phyloP scores from a whole-genome alignment of 768 basidiomycete genomes.

The Psilocybe azurescens region DNA sequence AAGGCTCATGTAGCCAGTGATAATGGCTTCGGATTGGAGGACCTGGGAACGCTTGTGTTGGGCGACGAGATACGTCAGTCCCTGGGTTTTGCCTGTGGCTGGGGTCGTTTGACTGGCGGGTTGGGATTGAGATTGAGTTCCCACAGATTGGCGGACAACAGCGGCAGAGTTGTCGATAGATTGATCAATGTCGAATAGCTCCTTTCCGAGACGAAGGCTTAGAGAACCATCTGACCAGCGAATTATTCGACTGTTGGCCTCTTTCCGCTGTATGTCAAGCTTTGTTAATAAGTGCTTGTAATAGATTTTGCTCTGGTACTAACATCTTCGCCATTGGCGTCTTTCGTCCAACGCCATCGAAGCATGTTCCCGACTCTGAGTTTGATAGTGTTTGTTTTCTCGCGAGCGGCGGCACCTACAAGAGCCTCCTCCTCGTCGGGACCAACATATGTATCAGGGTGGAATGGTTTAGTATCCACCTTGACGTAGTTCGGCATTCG shows the following conservation, averaged over 20 bases:
- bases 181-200: slow-evolving; percentile 90
- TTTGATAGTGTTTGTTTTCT: slow-evolving; percentile 85
- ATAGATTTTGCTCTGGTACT: slow-evolving; percentile 35
- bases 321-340: slow-evolving; percentile 76
- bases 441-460: slow-evolving; percentile 83
- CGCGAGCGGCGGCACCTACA: slow-evolving; percentile 64
- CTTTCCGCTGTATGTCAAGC: slow-evolving; percentile 57
- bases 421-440: slow-evolving; percentile 72
- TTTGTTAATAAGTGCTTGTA: neutral
- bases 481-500: slow-evolving; percentile 94
- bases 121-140: slow-evolving; percentile 42
- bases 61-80: slow-evolving; percentile 87
- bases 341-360: slow-evolving; percentile 93
- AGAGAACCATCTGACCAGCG: slow-evolving; percentile 96
- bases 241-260: slow-evolving; percentile 91
- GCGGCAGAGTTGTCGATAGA: slow-evolving; percentile 79
- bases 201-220: slow-evolving; percentile 90
- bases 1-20: slow-evolving; percentile 84
- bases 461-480: slow-evolving; percentile 89
- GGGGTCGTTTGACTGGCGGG: slow-evolving; percentile 41
- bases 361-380: slow-evolving; percentile 93
- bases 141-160: slow-evolving; percentile 61
- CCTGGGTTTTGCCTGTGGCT: slow-evolving; percentile 58
- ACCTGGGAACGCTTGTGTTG: slow-evolving; percentile 88
- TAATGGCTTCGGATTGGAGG: slow-evolving; percentile 83